phyloP scores from a whole-genome alignment of 2,329 filamentous ascomycete genomes.

The Epicoccum nigrum region DNA sequence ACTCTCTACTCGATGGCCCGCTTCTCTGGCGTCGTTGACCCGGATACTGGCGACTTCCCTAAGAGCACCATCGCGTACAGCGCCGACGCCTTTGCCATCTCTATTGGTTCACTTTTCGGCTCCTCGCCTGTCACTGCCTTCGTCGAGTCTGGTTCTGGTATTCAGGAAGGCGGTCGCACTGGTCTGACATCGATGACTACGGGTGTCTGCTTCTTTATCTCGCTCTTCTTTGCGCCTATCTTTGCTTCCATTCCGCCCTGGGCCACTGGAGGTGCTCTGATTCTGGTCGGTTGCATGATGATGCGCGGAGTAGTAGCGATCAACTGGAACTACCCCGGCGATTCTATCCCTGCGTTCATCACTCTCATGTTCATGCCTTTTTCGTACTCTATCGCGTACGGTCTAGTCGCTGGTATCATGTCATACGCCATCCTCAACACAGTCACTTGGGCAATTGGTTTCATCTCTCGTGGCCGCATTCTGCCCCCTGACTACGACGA shows the following conservation, averaged over 20 bases:
- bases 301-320: conserved; percentile 77
- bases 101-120: conserved; percentile 79
- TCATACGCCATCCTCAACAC: conserved; percentile 78
- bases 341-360: conserved; percentile 82
- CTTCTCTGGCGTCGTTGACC: conserved; percentile 80
- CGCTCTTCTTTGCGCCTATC: conserved; percentile 87
- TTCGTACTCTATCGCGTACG: conserved; percentile 86
- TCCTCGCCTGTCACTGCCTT: conserved; percentile 84
- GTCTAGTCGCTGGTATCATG: conserved; percentile 79
- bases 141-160: conserved; percentile 85
- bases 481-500: conserved; percentile 36
- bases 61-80: conserved; percentile 84
- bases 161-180: conserved; percentile 83
- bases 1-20: conserved; percentile 90
- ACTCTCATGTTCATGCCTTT: conserved; percentile 88
- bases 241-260: conserved; percentile 88
- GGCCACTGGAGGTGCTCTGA: conserved; percentile 86
- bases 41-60: conserved; percentile 84
- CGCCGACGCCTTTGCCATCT: conserved; percentile 80
- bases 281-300: conserved; percentile 88
- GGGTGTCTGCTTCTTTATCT: conserved; percentile 77
- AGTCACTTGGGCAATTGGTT: conserved; percentile 57
- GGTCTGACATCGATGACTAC: conserved; percentile 79
- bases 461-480: conserved; percentile 23
- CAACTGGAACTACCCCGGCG: conserved; percentile 83